These are phyloP conservation scores for Trichopus zeylanicus DNA, from an alignment of 116 monocot genomes.

Conservation along the genomic window DNA sequence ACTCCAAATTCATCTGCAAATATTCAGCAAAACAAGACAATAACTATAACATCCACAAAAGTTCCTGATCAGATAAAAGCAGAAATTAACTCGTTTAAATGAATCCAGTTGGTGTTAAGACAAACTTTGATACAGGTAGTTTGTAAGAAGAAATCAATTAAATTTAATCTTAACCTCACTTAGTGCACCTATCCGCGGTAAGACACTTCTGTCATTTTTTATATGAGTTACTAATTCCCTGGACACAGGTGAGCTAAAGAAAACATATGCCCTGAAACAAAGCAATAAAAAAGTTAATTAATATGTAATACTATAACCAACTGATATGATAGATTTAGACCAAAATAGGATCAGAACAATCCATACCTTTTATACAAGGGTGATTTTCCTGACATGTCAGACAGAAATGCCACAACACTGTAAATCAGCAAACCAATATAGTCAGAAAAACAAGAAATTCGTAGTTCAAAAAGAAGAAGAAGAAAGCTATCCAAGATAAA, in stretches of 20 bases:
- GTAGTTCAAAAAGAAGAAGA: background rate
- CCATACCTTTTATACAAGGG: slow-evolving; percentile 96
- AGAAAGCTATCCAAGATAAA: background rate
- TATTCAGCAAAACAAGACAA: slow-evolving; percentile 17
- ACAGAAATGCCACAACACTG: slow-evolving; percentile 89
- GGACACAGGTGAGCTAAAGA: slow-evolving; percentile 80
- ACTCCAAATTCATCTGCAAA: slow-evolving; percentile 99
- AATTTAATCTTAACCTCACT: slow-evolving; percentile 59
- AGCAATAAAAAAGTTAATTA: slow-evolving; percentile 6
- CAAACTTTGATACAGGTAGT: background rate
- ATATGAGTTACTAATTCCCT: slow-evolving; percentile 74
- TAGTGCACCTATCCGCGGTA: slow-evolving; percentile 90
- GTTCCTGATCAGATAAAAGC: background rate
- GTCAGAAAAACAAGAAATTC: background rate
- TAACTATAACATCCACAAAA: background rate
- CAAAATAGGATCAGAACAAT: background rate
- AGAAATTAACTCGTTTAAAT: background rate
- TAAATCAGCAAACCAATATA: slow-evolving; percentile 13
- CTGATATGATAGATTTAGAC: background rate
- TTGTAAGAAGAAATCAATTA: background rate
- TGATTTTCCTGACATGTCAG: slow-evolving; percentile 95
- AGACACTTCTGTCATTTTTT: slow-evolving; percentile 77
- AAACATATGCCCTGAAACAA: slow-evolving; percentile 79
- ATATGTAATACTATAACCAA: background rate
- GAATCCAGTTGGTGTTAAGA: background rate